Conservation (phyloP, 2,329 filamentous ascomycete species). For the Cadophora sp. region DNA sequence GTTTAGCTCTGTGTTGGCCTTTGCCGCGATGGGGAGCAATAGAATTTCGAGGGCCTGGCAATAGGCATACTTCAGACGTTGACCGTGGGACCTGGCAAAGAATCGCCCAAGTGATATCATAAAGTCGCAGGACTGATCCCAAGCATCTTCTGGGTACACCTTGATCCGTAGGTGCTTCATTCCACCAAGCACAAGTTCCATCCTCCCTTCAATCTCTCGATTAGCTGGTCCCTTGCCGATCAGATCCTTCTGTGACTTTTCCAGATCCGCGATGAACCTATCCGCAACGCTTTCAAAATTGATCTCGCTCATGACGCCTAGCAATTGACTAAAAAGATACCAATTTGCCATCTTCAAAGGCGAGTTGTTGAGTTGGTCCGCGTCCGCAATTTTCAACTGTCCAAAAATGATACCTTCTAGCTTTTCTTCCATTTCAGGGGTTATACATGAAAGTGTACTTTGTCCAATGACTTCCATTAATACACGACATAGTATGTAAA, state of each 20-base stretch:
- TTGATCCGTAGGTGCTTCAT: constrained; percentile 90
- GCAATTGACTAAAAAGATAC: constrained; percentile 89
- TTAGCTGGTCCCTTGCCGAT: constrained; percentile 71
- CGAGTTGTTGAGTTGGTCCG: constrained; percentile 78
- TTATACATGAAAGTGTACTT: constrained; percentile 82
- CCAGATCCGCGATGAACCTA: constrained; percentile 83
- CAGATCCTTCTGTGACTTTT: constrained; percentile 77
- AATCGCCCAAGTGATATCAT: constrained; percentile 81
- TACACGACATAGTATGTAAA: constrained; percentile 93
- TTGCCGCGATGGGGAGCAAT: constrained; percentile 84
- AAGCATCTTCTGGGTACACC: constrained; percentile 73
- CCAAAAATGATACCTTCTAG: constrained; percentile 95
- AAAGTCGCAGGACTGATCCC: constrained; percentile 89
- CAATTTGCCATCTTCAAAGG: constrained; percentile 91
- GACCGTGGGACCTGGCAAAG: constrained; percentile 85
- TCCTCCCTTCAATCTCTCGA: constrained; percentile 77
- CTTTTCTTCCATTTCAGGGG: constrained; percentile 90
- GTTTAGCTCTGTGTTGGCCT: constrained; percentile 77
- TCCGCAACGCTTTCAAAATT: constrained; percentile 86
- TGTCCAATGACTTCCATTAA: constrained; percentile 93
- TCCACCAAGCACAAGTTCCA: constrained; percentile 85
- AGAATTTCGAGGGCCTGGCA: constrained; percentile 90
- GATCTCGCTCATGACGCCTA: constrained; percentile 95
- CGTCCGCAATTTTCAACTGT: constrained; percentile 89
- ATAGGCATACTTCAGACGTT: constrained; percentile 90